These are phyloP conservation scores for Stygiomarasmius scandens DNA, from an alignment of 1,284 basidiomycete genomes.

Conservation along the genomic window DNA sequence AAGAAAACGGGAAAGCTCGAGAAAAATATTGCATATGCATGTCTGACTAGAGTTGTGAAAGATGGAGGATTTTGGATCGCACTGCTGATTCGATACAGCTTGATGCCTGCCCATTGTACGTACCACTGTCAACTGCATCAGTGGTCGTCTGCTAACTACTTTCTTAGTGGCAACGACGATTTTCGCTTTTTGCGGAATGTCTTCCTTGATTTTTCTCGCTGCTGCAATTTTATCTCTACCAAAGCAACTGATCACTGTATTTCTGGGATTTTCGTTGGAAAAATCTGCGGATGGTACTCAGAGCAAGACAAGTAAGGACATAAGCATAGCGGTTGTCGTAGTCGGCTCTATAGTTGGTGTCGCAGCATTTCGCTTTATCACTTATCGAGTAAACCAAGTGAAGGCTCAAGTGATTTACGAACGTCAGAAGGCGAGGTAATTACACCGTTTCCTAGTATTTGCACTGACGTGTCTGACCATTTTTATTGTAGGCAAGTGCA, in stretches of 20 bases:
- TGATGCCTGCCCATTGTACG: slow-evolving; percentile 78
- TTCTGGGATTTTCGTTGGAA: slow-evolving; percentile 69
- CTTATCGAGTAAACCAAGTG: slow-evolving; percentile 2
- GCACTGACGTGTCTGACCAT: no score
- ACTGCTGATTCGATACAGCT: slow-evolving; percentile 72
- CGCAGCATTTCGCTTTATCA: background rate
- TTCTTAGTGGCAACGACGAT: slow-evolving; percentile 68
- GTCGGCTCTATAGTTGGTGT: background rate
- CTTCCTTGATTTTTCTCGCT: slow-evolving; percentile 67
- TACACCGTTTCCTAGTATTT: background rate
- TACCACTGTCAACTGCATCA: slow-evolving; percentile 13
- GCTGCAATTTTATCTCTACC: slow-evolving; percentile 78
- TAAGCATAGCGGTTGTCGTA: background rate
- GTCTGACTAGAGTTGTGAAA: slow-evolving; percentile 75
- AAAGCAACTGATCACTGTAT: slow-evolving; percentile 77
- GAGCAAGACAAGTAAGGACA: slow-evolving; percentile 15
- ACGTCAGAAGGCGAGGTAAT: slow-evolving; percentile 7
- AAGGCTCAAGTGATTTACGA: slow-evolving; percentile 5
- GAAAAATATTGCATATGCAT: slow-evolving; percentile 73
- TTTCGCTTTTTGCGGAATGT: slow-evolving; percentile 82
- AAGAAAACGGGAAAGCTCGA: slow-evolving; percentile 74
- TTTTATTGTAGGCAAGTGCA: no score
- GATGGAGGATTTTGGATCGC: slow-evolving; percentile 82
- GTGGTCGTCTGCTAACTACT: background rate
- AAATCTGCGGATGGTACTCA: slow-evolving; percentile 38